Evolutionary conservation across 345 rosid species (phyloP).

Genomic region (Gynandropsis gynandra): DNA sequence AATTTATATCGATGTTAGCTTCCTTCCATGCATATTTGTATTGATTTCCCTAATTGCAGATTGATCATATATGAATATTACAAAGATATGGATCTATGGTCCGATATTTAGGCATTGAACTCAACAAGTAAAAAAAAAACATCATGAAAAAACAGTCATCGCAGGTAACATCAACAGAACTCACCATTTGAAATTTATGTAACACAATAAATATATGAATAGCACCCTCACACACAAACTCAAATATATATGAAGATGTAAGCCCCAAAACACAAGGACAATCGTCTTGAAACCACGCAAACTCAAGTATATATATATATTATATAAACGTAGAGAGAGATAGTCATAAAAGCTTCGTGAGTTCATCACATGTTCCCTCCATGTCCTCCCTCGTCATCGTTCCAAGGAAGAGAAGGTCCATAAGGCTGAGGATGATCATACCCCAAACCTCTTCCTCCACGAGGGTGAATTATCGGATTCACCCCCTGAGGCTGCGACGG

Average conservation of each 20-base stretch:
- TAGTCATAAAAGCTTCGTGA: slow-evolving; percentile 30
- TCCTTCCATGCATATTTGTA: too few species aligned
- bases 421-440: slow-evolving; percentile 22
- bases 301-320: slow-evolving; percentile 14
- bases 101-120: too few species aligned
- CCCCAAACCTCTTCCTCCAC: slow-evolving; percentile 29
- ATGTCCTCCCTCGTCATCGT: slow-evolving; percentile 45
- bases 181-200: slow-evolving; percentile 6
- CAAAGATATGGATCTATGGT: too few species aligned
- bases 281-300: background rate
- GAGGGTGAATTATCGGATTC: slow-evolving; percentile 30
- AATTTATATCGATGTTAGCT: too few species aligned
- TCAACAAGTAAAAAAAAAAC: too few species aligned
- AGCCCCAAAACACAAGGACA: too few species aligned
- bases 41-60: too few species aligned
- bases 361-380: slow-evolving; percentile 48
- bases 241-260: background rate
- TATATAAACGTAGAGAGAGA: slow-evolving; percentile 11
- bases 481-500: slow-evolving; percentile 15
- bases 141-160: background rate
- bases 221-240: slow-evolving; percentile 28
- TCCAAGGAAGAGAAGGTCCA: slow-evolving; percentile 44
- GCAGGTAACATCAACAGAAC: slow-evolving; percentile 6
- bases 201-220: slow-evolving; percentile 20
- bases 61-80: too few species aligned